Conservation (phyloP, 2,329 filamentous ascomycete species). For the Colletotrichum chrysophilum region DNA sequence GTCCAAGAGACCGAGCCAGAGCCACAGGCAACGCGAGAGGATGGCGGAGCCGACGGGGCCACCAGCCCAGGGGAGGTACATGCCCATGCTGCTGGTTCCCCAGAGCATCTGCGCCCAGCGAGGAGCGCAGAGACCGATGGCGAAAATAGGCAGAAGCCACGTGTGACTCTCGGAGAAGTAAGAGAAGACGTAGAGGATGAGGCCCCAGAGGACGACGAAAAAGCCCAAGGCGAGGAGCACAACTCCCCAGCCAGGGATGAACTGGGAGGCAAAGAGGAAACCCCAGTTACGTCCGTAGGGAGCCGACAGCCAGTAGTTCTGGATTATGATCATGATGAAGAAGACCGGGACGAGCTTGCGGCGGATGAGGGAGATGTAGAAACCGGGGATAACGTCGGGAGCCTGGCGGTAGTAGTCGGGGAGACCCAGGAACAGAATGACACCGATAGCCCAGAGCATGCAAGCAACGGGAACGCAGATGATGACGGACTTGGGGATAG, state of each 20-base stretch:
- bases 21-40: conserved; percentile 62
- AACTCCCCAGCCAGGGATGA: conserved; percentile 61
- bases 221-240: conserved; percentile 60
- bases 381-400: conserved; percentile 68
- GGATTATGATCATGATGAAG: conserved; percentile 65
- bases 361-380: conserved; percentile 66
- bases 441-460: conserved; percentile 61
- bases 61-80: conserved; percentile 68
- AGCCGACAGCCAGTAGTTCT: conserved; percentile 71
- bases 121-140: conserved; percentile 69
- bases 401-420: conserved; percentile 70
- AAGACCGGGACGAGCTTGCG: conserved; percentile 73
- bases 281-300: conserved; percentile 72
- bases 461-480: conserved; percentile 63
- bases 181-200: conserved; percentile 55
- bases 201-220: conserved; percentile 61
- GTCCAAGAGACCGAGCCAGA: conserved; percentile 70
- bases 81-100: conserved; percentile 64
- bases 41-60: conserved; percentile 54
- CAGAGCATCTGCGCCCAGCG: conserved; percentile 73
- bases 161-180: conserved; percentile 63
- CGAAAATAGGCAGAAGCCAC: conserved; percentile 72
- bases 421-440: conserved; percentile 63
- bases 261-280: conserved; percentile 64
- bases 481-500: conserved; percentile 37